phyloP scores from a whole-genome alignment of 306 rosid species.

The Chamaecrista fasciculata region DNA sequence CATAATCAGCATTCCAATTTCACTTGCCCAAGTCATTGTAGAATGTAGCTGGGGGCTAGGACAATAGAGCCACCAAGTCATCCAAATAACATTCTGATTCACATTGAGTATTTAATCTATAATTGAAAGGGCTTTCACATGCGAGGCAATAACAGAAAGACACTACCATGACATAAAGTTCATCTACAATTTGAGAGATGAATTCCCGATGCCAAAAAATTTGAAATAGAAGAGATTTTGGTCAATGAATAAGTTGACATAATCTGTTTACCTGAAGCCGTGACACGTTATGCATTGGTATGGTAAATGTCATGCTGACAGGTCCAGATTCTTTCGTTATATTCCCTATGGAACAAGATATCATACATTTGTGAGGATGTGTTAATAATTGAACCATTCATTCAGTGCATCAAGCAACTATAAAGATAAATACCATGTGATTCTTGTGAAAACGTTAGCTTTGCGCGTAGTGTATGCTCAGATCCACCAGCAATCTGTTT shows the following conservation, averaged over 20 bases:
- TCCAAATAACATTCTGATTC: slow-evolving; percentile 3
- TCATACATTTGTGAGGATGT: slow-evolving; percentile 21
- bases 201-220: no score
- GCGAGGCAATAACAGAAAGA: background rate
- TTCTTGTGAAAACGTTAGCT: slow-evolving; percentile 74
- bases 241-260: slow-evolving; percentile 14
- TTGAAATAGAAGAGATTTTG: background rate
- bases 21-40: slow-evolving; percentile 3
- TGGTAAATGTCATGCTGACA: slow-evolving; percentile 87
- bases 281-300: slow-evolving; percentile 80
- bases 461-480: slow-evolving; percentile 81
- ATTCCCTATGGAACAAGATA: slow-evolving; percentile 51
- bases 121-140: background rate
- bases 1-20: slow-evolving; percentile 7
- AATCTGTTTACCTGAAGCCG: slow-evolving; percentile 65
- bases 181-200: slow-evolving; percentile 10
- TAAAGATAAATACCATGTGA: slow-evolving; percentile 50
- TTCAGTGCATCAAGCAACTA: slow-evolving; percentile 21
- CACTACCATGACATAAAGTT: slow-evolving; percentile 15
- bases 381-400: slow-evolving; percentile 7
- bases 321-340: slow-evolving; percentile 83
- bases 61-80: background rate
- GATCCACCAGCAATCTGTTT: slow-evolving; percentile 75
- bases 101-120: slow-evolving; percentile 6
- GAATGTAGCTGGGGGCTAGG: background rate